Conservation (phyloP, 2,329 filamentous ascomycete species). For the Aspergillus hiratsukae region DNA sequence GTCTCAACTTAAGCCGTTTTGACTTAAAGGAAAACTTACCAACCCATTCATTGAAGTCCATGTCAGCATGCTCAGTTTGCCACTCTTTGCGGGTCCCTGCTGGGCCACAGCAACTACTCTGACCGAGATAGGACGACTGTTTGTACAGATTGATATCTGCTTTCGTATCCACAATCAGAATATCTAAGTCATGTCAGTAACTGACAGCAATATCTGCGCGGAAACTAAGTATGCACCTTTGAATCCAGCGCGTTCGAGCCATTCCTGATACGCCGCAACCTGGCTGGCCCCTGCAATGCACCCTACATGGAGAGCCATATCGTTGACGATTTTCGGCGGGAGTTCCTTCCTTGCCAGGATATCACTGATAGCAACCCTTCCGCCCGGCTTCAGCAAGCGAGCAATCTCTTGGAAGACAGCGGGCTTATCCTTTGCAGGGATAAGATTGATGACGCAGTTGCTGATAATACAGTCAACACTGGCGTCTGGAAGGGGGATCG, state of each 20-base stretch:
- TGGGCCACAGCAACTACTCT: slow-evolving; percentile 9
- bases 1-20: not conserved
- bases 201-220: not conserved
- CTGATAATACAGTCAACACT: slow-evolving; percentile 58
- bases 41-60: slow-evolving; percentile 44
- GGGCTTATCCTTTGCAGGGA: slow-evolving; percentile 50
- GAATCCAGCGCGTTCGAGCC: slow-evolving; percentile 50
- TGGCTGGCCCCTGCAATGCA: slow-evolving; percentile 57
- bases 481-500: slow-evolving; percentile 41
- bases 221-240: slow-evolving; percentile 29
- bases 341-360: slow-evolving; percentile 52
- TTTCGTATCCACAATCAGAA: slow-evolving; percentile 44
- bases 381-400: slow-evolving; percentile 54
- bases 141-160: slow-evolving; percentile 48
- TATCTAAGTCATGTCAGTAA: slow-evolving; percentile 24
- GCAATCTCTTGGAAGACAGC: slow-evolving; percentile 55
- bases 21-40: slow-evolving; percentile 34
- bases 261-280: slow-evolving; percentile 50
- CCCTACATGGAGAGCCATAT: slow-evolving; percentile 55
- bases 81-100: slow-evolving; percentile 1
- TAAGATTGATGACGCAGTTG: slow-evolving; percentile 61
- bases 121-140: no score
- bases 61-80: not conserved
- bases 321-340: slow-evolving; percentile 43
- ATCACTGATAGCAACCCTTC: slow-evolving; percentile 57